Base-by-base conservation (phyloP, 805 yeast species). In the Sugiyamaella floridensis region DNA sequence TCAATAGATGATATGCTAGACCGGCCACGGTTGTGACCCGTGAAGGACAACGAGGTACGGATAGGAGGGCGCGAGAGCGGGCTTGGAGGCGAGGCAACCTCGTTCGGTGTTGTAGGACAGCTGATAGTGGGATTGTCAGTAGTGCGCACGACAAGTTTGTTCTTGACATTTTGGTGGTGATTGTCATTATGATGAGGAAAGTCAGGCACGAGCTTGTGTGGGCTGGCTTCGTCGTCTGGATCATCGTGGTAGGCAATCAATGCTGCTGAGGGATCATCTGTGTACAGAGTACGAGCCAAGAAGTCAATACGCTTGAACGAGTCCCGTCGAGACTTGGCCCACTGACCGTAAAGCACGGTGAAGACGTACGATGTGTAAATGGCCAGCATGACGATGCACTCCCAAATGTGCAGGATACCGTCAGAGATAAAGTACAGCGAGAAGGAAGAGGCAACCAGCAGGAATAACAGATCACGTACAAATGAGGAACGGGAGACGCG, bases 331-430 rank as follows among this genome's bases (percentile, higher is more conserved):
- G 37, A 32, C 37, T 32, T 32, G 12, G 37, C 4, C 70, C 71
- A 70, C 55, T 78, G 78, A 74, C 80, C 69, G 16, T 64, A 37
- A 2, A 76, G 63, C 19, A 74, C 70, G 66, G 82, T 55, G 67
- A 69, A 52, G 2, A 87, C 87, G 61, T 88, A 90, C 0, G 63
- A 53, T 1, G 77, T 55, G 63, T 90, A 89, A 6, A 81, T 63
- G 0, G 65, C 53, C 8, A 85, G 70, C 78, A 90, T 76, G 8
- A 75, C 54, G 0, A 77, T 48, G 53, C 95, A 83, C 59, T 82
- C 85, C 66, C 73, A 62, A 12, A 77, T 61, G 43, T 74, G 72
- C 19, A 93, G 69, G 10, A 68, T 66, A 1, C 86, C 86, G 63
- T 79, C 83, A 1, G 71, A 58, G 7, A 86, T 66, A 47, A 82